These are phyloP conservation scores for Pugionium cornutum DNA, from an alignment of 345 rosid species.

Conservation along the genomic window DNA sequence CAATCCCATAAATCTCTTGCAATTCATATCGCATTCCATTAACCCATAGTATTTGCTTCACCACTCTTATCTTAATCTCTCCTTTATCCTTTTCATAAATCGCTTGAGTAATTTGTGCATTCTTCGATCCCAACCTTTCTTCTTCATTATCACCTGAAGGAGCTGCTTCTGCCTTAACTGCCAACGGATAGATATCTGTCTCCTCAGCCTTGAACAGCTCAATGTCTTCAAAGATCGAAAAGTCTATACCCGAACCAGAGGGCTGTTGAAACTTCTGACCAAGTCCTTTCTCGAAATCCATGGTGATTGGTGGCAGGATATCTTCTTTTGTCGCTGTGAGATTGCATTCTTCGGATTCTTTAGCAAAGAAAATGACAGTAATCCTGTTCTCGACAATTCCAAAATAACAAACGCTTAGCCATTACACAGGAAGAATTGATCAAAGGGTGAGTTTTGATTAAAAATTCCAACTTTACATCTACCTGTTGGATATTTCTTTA, in stretches of 20 bases:
- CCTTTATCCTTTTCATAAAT: constrained; percentile 55
- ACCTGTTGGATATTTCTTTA: too few relatives aligned
- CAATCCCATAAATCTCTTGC: constrained; percentile 81
- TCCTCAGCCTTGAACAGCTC: constrained; percentile 46
- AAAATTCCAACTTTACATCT: too few relatives aligned
- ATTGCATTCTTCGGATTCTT: constrained; percentile 55
- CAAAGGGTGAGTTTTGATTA: too few relatives aligned
- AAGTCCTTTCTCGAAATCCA: constrained; percentile 66
- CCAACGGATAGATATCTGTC: constrained; percentile 56
- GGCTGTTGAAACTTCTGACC: constrained; percentile 78
- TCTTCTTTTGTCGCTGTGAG: constrained; percentile 58
- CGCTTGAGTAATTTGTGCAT: constrained; percentile 65
- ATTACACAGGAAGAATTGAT: too few relatives aligned
- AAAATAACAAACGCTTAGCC: too few relatives aligned
- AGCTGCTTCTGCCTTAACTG: constrained; percentile 62
- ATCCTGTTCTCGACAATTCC: too few relatives aligned
- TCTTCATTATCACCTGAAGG: constrained; percentile 39
- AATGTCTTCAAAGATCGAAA: constrained; percentile 56
- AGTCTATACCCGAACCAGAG: constrained; percentile 70
- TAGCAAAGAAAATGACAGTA: too few relatives aligned
- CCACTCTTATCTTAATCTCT: constrained; percentile 49
- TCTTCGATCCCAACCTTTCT: constrained; percentile 37
- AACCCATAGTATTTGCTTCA: constrained; percentile 71
- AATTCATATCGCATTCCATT: constrained; percentile 66
- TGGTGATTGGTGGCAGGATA: constrained; percentile 50